Evolutionary conservation across 1,139 yeast species (phyloP).

Genomic region (Candida smagusa): DNA sequence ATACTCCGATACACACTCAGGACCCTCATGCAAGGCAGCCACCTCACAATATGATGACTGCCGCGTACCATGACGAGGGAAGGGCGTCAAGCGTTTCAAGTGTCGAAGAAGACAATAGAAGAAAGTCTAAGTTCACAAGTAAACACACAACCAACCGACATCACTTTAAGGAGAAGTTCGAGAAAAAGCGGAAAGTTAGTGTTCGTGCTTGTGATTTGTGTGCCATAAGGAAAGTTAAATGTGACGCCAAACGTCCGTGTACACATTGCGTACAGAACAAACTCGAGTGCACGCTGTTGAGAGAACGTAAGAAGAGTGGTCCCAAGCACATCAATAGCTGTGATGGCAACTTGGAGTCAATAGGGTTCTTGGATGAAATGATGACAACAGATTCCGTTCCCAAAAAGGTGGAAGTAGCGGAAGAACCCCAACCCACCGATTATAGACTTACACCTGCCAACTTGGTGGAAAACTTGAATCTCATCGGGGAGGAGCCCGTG

Average conservation of each 20-base stretch:
- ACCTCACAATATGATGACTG: too few relatives aligned
- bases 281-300: constrained; percentile 34
- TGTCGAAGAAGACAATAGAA: neutral
- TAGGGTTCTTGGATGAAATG: constrained; percentile 18
- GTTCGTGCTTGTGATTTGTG: constrained; percentile 42
- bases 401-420: neutral
- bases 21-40: too few relatives aligned
- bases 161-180: constrained; percentile 9
- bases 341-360: constrained; percentile 32
- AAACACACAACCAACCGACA: constrained; percentile 11
- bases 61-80: neutral
- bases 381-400: constrained; percentile 4
- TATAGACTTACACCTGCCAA: constrained; percentile 14
- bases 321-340: constrained; percentile 36
- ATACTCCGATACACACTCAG: too few relatives aligned
- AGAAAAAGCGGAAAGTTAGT: constrained; percentile 12
- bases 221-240: constrained; percentile 42
- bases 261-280: constrained; percentile 37
- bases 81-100: neutral
- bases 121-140: constrained; percentile 6
- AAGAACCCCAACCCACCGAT: constrained; percentile 4
- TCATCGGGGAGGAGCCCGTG: constrained; percentile 15
- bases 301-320: constrained; percentile 43
- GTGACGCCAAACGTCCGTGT: constrained; percentile 43
- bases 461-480: constrained; percentile 13